A percentile compares a stretch with the other conserved stretches of the same genome.
phyloP scores from a whole-genome alignment of 116 monocot genomes.

The Posidonia oceanica region DNA sequence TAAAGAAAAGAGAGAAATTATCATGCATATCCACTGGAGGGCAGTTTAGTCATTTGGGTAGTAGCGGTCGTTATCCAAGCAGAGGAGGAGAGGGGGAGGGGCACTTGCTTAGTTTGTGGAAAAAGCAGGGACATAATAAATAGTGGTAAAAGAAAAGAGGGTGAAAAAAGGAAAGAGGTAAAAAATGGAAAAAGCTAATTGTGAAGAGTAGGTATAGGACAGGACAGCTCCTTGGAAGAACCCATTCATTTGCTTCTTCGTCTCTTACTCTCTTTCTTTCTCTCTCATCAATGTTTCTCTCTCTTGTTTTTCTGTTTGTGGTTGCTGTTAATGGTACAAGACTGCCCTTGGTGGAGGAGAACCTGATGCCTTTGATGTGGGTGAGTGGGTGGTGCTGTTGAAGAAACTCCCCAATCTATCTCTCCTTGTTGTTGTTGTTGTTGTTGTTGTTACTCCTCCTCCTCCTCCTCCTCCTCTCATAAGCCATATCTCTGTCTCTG shows the following conservation, averaged over 20 bases:
- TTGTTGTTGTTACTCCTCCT: too few relatives aligned
- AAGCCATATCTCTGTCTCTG: neutral
- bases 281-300: constrained; percentile 2
- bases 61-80: neutral
- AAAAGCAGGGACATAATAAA: neutral
- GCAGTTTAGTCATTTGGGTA: neutral
- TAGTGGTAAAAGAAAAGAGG: neutral
- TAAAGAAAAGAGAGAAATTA: neutral
- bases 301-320: constrained; percentile 7
- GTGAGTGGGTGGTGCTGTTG: constrained; percentile 10
- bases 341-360: constrained; percentile 9
- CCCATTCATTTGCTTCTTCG: constrained; percentile 3
- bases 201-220: constrained; percentile 24
- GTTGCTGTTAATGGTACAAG: constrained; percentile 29
- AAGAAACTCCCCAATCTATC: neutral
- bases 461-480: neutral
- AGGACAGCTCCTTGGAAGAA: constrained; percentile 44
- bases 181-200: neutral
- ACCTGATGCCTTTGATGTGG: constrained; percentile 33
- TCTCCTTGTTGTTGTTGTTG: neutral
- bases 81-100: neutral
- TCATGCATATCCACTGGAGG: neutral
- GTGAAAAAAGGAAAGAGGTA: neutral
- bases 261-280: constrained; percentile 7
- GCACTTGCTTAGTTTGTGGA: neutral